Evolutionary conservation across 495 filamentous ascomycete genomes (phyloP), one percentile per base, ranked within the genome.

Genomic region (Annulohypoxylon bovei): DNA sequence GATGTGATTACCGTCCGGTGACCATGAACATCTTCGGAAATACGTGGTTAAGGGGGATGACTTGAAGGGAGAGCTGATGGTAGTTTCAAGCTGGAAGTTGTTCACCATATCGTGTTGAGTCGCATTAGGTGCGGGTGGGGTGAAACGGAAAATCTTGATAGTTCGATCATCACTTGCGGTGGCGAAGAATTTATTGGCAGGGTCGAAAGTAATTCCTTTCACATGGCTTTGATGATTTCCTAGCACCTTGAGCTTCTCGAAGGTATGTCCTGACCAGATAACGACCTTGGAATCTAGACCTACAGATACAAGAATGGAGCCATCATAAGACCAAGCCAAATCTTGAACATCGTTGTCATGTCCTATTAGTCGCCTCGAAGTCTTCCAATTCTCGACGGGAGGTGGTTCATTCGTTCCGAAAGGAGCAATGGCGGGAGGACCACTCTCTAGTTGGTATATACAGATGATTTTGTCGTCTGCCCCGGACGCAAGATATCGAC

Each of bases 281-380:
- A 99, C 96, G 16, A 98, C 90, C 79, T 98, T 98, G 20, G 96
- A 98, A 80, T 99, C 95, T 65, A 99, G 83, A 3, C 95, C 96
- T 6, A 98, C 96, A 1, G 95, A 98, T 6, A 98, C 94, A 69
- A 99, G 81, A 25, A 99, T 93, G 0, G 93, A 97, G 25, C 93
- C 95, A 82, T 99, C 95, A 74, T 91, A 90, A 33, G 95, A 97
- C 95, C 95, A 99, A 30, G 93, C 95, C 60, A 98, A 83, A 84
- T 99, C 96, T 79, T 98, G 95, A 37, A 99, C 93, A 82, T 99
- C 95, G 79, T 98, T 98, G 56, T 99, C 95, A 75, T 99, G 95
- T 7, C 96, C 96, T 50, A 97, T 95, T 53, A 99, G 83, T 68
- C 95, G 91, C 65, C 93, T 90, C 63, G 93, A 88, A 32, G 96